phyloP scores from a whole-genome alignment of 73 alveolate species.

The Durusdinium trenchii region DNA sequence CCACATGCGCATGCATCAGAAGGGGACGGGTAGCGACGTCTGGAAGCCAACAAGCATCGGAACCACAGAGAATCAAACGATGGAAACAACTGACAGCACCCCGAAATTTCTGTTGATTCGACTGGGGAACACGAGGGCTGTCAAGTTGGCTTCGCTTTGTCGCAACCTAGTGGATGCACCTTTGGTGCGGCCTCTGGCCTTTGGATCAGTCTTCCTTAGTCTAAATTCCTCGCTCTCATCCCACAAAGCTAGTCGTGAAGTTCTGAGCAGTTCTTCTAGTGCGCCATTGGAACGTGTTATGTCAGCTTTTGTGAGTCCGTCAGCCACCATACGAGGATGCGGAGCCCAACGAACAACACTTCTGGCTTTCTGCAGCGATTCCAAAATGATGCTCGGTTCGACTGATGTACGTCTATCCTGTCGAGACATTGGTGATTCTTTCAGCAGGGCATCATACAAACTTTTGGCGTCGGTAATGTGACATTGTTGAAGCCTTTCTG shows the following conservation, averaged over 20 bases:
- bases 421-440: not conserved
- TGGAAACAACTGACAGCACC: not conserved
- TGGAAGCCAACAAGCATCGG: too few relatives aligned
- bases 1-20: too few relatives aligned
- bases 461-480: constrained; percentile 10
- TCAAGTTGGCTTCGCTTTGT: too few relatives aligned
- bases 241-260: not conserved
- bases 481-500: not conserved
- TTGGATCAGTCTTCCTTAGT: not conserved
- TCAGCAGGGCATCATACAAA: not conserved
- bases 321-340: constrained; percentile 4
- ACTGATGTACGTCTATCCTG: not conserved
- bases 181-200: not conserved
- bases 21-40: too few relatives aligned
- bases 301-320: constrained; percentile 43
- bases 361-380: not conserved
- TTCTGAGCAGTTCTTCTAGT: not conserved
- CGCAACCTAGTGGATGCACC: not conserved
- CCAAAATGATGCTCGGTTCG: not conserved
- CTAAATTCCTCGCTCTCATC: not conserved
- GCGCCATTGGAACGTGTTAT: not conserved
- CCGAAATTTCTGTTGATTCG: not conserved
- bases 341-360: not conserved
- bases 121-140: not conserved
- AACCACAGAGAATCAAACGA: too few relatives aligned